Conservation (phyloP, 352 stramenopile species). For the Globisporangium nagaii region DNA sequence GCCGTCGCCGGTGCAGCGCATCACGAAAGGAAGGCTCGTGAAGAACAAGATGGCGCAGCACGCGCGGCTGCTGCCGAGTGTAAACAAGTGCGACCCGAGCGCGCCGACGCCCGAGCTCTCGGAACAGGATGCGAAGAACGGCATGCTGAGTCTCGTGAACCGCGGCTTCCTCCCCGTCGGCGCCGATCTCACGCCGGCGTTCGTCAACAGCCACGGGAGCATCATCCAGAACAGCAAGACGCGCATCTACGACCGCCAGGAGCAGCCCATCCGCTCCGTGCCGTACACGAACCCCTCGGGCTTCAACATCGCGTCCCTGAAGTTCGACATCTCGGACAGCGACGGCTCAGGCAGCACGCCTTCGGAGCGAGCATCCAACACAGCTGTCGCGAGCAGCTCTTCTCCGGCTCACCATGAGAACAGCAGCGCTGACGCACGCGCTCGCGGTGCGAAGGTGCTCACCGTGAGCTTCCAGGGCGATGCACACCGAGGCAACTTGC, state of each 20-base stretch:
- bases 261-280: conserved; percentile 35
- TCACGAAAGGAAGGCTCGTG: conserved; percentile 30
- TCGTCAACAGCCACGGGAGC: conserved; percentile 36
- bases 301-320: conserved; percentile 73
- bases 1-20: conserved; percentile 14
- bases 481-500: conserved; percentile 1
- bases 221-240: conserved; percentile 50
- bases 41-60: conserved; percentile 57
- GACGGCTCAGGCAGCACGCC: too few species aligned
- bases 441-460: conserved; percentile 17
- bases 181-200: conserved; percentile 61
- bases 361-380: too few species aligned
- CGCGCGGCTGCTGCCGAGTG: conserved; percentile 55
- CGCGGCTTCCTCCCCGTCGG: conserved; percentile 59
- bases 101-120: conserved; percentile 44
- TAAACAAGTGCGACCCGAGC: conserved; percentile 61
- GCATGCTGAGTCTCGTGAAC: conserved; percentile 65
- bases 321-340: conserved; percentile 54
- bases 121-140: conserved; percentile 52
- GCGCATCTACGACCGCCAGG: conserved; percentile 51
- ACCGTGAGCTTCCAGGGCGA: conserved; percentile 24
- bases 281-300: conserved; percentile 60
- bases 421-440: background rate
- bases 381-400: too few species aligned
- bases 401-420: background rate